phyloP scores from a whole-genome alignment of 2,329 filamentous ascomycete genomes.

The Calonectria multiphialidica region DNA sequence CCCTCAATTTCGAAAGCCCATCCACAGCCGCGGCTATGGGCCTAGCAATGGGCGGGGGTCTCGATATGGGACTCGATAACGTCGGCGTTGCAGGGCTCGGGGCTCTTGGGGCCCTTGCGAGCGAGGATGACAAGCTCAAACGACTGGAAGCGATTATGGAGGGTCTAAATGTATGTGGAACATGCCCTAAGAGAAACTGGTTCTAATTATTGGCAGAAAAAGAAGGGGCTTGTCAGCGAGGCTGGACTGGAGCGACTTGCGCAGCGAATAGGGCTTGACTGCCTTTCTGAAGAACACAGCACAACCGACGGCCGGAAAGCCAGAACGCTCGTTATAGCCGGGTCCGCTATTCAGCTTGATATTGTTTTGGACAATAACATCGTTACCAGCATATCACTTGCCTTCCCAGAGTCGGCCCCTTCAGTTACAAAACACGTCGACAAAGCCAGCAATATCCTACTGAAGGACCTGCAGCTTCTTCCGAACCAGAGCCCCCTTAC shows the following conservation, averaged over 20 bases:
- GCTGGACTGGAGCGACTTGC: conserved; percentile 80
- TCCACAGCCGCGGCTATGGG: conserved; percentile 73
- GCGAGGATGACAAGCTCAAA: conserved; percentile 67
- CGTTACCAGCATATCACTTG: conserved; percentile 72
- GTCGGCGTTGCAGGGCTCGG: conserved; percentile 63
- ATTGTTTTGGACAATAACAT: conserved; percentile 72
- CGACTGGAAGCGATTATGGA: conserved; percentile 65
- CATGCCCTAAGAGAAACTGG: neutral
- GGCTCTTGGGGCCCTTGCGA: conserved; percentile 54
- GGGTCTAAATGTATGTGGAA: conserved; percentile 59
- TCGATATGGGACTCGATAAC: conserved; percentile 67
- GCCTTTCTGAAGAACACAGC: conserved; percentile 67
- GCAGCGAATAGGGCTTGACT: conserved; percentile 74
- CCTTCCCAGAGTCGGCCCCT: conserved; percentile 70
- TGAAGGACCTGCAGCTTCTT: conserved; percentile 71
- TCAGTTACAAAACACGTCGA: conserved; percentile 71
- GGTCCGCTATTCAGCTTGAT: conserved; percentile 70
- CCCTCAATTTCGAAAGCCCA: conserved; percentile 74
- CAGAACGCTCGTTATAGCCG: conserved; percentile 71
- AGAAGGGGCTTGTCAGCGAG: conserved; percentile 77
- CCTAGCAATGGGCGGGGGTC: conserved; percentile 60
- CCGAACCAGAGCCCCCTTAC: conserved; percentile 74
- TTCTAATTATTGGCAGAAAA: conserved; percentile 47
- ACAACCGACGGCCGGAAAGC: conserved; percentile 61
- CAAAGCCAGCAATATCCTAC: conserved; percentile 74